Evolutionary conservation across 352 stramenopile species (phyloP).

Genomic region (Phytophthora idaei): DNA sequence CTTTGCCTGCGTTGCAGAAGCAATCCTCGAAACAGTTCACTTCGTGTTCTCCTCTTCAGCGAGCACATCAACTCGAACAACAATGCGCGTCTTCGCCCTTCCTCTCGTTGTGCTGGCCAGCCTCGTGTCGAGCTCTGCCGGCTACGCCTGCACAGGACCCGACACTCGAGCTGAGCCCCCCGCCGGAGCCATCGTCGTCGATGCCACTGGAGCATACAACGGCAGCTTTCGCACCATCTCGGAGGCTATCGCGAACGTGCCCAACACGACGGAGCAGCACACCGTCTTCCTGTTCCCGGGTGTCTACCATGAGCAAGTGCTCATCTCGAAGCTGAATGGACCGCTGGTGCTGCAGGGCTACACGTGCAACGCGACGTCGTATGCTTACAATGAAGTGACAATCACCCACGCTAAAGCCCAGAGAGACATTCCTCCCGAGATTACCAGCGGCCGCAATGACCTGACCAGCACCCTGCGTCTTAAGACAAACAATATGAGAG

Average conservation of each 20-base stretch:
- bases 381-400: conserved; percentile 16
- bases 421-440: conserved; percentile 7
- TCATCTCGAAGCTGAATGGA: conserved; percentile 4
- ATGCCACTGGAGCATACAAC: conserved; percentile 2
- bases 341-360: conserved; percentile 17
- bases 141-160: not conserved
- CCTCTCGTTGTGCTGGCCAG: conserved; percentile 6
- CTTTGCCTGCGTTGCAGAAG: no score
- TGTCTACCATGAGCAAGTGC: conserved; percentile 15
- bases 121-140: not conserved
- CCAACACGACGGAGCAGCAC: conserved; percentile 7
- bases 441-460: conserved; percentile 12
- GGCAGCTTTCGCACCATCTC: conserved; percentile 8
- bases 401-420: conserved; percentile 17
- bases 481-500: conserved; percentile 14
- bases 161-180: conserved; percentile 4
- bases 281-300: conserved; percentile 23
- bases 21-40: not conserved
- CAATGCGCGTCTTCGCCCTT: conserved; percentile 7
- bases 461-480: conserved; percentile 18
- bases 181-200: conserved; percentile 19
- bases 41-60: not conserved
- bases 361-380: conserved; percentile 24
- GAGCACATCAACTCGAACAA: not conserved
- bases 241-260: conserved; percentile 11